A percentile compares a stretch with the other conserved stretches of the same genome.
phyloP scores from a whole-genome alignment of 1,284 basidiomycete genomes.

The Coniophora puteana region DNA sequence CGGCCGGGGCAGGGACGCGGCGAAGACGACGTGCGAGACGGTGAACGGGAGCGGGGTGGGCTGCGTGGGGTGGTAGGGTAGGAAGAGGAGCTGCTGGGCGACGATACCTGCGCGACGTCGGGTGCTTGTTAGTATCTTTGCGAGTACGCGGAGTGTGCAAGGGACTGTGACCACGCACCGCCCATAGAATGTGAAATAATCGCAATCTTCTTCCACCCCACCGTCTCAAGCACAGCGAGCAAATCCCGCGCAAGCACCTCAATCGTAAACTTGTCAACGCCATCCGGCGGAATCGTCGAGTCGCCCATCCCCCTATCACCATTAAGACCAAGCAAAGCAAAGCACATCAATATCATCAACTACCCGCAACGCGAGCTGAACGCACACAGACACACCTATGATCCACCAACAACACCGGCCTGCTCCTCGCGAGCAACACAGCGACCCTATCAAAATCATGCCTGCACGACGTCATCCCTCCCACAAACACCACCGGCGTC shows the following conservation, averaged over 20 bases:
- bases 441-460: slow-evolving; percentile 23
- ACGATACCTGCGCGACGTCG: not conserved
- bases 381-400: not conserved
- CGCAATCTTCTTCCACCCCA: slow-evolving; percentile 37
- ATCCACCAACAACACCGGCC: not conserved
- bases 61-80: slow-evolving; percentile 32
- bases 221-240: slow-evolving; percentile 29
- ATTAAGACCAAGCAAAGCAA: slow-evolving; percentile 20
- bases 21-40: slow-evolving; percentile 37
- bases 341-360: slow-evolving; percentile 19
- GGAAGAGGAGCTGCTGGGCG: slow-evolving; percentile 23
- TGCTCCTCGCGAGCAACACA: slow-evolving; percentile 28
- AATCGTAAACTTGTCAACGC: slow-evolving; percentile 36
- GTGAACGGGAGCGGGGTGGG: slow-evolving; percentile 35
- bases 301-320: slow-evolving; percentile 33
- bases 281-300: slow-evolving; percentile 28
- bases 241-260: slow-evolving; percentile 40
- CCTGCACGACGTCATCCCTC: slow-evolving; percentile 29
- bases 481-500: slow-evolving; percentile 31
- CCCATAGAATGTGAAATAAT: slow-evolving; percentile 37
- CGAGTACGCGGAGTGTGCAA: not conserved
- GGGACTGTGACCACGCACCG: slow-evolving; percentile 5
- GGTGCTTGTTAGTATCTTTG: not conserved
- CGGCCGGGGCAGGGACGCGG: slow-evolving; percentile 26
- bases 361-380: not conserved